Evolutionary conservation across 257 asterid genomes (phyloP).

Genomic region (Solanum virginianum): DNA sequence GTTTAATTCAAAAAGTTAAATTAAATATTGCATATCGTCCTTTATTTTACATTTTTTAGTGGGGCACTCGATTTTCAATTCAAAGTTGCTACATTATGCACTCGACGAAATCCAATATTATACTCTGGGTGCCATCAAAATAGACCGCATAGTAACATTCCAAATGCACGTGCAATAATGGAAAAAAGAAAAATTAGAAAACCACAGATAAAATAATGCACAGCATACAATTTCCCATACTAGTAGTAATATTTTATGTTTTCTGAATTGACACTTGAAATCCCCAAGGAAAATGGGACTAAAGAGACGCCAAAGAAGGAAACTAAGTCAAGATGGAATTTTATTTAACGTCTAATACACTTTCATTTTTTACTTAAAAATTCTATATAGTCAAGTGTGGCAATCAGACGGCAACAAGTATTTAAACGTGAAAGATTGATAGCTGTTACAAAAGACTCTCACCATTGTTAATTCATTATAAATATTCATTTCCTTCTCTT

Average conservation of each 20-base stretch:
- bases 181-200: not conserved
- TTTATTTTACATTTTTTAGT: not conserved
- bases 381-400: not conserved
- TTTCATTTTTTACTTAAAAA: too few species aligned
- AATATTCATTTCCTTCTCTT: not conserved
- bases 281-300: not conserved
- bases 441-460: not conserved
- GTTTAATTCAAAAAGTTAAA: not conserved
- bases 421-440: not conserved
- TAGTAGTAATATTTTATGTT: too few species aligned
- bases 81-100: not conserved
- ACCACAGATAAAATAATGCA: not conserved
- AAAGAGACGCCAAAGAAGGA: not conserved
- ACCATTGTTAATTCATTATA: not conserved
- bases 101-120: not conserved
- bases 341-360: not conserved
- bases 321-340: not conserved
- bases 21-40: not conserved
- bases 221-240: not conserved
- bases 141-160: not conserved
- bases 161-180: not conserved
- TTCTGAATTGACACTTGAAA: not conserved
- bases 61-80: not conserved
- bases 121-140: not conserved
- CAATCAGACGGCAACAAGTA: not conserved